phyloP scores from a whole-genome alignment of 257 asterid species.

The Solanum chiquidenum region DNA sequence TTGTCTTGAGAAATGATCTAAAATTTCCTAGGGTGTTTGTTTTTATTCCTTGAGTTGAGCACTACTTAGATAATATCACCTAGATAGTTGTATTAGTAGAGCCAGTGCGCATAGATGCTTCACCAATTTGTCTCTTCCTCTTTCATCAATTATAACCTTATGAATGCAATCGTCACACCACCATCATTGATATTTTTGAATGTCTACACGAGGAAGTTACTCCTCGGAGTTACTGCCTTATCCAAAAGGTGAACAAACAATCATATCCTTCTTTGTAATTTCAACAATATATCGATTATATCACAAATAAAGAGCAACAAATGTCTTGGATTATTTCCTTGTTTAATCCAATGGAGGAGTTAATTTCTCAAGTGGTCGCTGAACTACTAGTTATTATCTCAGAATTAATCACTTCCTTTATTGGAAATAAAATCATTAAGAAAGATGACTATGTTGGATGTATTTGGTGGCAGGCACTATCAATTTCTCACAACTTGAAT shows the following conservation, averaged over 20 bases:
- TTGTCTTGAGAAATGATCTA: too few species aligned
- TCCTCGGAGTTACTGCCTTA: constrained; percentile 6
- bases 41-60: too few species aligned
- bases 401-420: neutral
- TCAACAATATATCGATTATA: constrained; percentile 53
- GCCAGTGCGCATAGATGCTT: rapidly evolving
- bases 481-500: too few species aligned
- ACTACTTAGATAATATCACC: neutral
- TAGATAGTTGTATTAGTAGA: neutral
- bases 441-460: too few species aligned
- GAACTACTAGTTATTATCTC: neutral
- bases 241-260: constrained; percentile 31
- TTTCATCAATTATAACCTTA: neutral
- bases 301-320: neutral
- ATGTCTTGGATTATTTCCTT: neutral
- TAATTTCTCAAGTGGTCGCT: neutral
- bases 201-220: constrained; percentile 31
- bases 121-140: neutral
- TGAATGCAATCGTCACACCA: constrained; percentile 30
- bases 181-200: constrained; percentile 54
- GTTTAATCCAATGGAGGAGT: neutral
- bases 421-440: neutral
- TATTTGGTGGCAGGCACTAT: too few species aligned
- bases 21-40: too few species aligned
- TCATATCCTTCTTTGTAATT: constrained; percentile 37